A percentile compares a stretch with the other conserved stretches of the same genome.
Conservation (phyloP, 2,329 filamentous ascomycete species). For the Aspergillus melleus region DNA sequence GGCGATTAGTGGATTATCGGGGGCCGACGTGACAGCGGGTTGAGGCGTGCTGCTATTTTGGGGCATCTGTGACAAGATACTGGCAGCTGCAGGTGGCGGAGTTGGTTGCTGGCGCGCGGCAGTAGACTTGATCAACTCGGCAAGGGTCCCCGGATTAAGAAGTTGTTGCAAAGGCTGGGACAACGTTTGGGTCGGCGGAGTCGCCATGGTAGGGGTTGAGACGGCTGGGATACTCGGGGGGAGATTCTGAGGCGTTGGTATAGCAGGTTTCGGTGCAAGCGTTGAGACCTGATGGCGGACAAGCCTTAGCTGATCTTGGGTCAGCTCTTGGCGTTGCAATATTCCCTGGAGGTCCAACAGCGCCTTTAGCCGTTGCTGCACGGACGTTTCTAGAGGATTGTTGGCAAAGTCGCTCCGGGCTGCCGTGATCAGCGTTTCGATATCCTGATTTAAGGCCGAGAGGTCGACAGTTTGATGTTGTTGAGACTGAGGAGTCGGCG, state of each 20-base stretch:
- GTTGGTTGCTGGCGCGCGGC: slow-evolving; percentile 41
- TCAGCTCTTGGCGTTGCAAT: slow-evolving; percentile 74
- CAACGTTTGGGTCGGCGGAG: slow-evolving; percentile 38
- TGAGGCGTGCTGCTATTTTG: slow-evolving; percentile 57
- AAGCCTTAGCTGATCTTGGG: slow-evolving; percentile 76
- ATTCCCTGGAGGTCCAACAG: slow-evolving; percentile 81
- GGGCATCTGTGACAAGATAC: slow-evolving; percentile 53
- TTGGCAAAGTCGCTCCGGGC: slow-evolving; percentile 73
- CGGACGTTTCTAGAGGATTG: slow-evolving; percentile 72
- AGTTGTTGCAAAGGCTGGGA: slow-evolving; percentile 39
- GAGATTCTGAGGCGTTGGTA: slow-evolving; percentile 17
- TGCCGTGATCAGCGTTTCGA: slow-evolving; percentile 72
- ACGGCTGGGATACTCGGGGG: slow-evolving; percentile 19
- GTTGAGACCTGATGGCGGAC: slow-evolving; percentile 83
- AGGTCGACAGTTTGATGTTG: slow-evolving; percentile 51
- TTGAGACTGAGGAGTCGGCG: slow-evolving; percentile 34
- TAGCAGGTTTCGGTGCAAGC: slow-evolving; percentile 54
- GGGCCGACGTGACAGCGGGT: slow-evolving; percentile 44
- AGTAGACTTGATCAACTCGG: slow-evolving; percentile 47
- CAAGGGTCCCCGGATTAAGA: slow-evolving; percentile 45
- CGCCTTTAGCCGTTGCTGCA: slow-evolving; percentile 78
- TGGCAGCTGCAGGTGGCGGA: slow-evolving; percentile 50
- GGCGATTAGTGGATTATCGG: slow-evolving; percentile 64
- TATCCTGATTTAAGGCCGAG: slow-evolving; percentile 78
- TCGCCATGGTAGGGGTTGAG: slow-evolving; percentile 44